Evolutionary conservation across 768 basidiomycete genomes (phyloP), one percentile per base, ranked within the genome.

Genomic region (Postia placenta): DNA sequence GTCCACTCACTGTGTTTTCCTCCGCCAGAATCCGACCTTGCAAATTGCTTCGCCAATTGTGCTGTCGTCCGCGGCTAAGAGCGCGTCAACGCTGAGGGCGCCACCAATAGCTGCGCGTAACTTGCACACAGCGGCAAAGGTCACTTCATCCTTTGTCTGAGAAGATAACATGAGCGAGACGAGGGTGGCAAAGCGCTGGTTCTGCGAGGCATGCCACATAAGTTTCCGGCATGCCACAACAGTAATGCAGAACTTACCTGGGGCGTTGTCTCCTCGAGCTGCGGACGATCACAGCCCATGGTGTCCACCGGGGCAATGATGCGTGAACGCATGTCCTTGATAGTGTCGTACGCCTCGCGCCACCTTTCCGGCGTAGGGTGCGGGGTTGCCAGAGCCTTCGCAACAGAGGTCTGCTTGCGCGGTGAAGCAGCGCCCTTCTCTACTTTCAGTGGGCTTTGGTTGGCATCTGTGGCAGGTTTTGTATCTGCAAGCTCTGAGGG

Each of bases 81-180:
- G 62, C 0, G 74, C 80, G n/a, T 83, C 75, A 1, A 94, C 70
- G 1, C 83, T 84, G 20, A 99, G 64, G n/a, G 79, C 83, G 0
- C 90, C 91, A 1, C 90, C 88, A 2, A 99, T 64, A 0, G 81
- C 79, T 1, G 63, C 60, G 15, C 92, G 83, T 2, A 97, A 75
- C 51, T 85, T 87, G 2, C 68, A 62, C 1, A 94, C 79, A 0
- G 94, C 94, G 0, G 84, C 79, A 48, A 87, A 80, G 0, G 87
- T 92, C 15, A 92, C 85, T 57, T 89, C 82, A 61, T 95, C 93
- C 59, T 94, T 97, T 3, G 95, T 97, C 64, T 98, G 95, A 1
- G 92, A 92, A 9, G 89, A 92, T 2, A 98, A 77, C 92, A 97
- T 96, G 39, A 99, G 74, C 2, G 93, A 91, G 5, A 99, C 79